Base-by-base conservation (phyloP, 345 rosid genomes). In the Diplotaxis tenuifolia region DNA sequence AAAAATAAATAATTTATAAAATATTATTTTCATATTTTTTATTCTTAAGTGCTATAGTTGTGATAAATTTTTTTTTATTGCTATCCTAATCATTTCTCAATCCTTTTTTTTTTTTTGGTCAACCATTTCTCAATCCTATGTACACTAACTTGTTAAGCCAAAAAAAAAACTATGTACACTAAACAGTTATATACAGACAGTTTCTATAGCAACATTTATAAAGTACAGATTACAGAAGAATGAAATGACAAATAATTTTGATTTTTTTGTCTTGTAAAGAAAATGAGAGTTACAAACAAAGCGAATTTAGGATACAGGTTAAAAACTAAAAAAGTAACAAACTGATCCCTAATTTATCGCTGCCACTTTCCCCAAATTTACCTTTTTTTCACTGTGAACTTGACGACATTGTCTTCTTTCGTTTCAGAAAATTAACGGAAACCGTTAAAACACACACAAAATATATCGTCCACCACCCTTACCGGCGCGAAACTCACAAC, bases 391-490 rank as follows among this genome's bases (percentile, higher is more conserved):
- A 64, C 75, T 12, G 62, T 56, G 58, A 56, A 15, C n/a, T 64
- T 64, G 70, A 70, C 75, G 75, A 64, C 7, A 70, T 18, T 69
- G 75, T 69, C 65, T 71, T 56, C 63, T 66, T 65, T 27, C 16
- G 56, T 70, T 70, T 71, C 75, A 63, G 71, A 45, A 29, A 69
- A 9, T 54, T 75, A 62, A 75, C 79, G 71, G 59, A 66, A 61
- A 70, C 75, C 59, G 80, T 76, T 70, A 62, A 42, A 62, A 56
- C 36, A 4, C 36, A 10, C 8, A 42, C 3, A n/a, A 55, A 58
- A 61, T 19, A 76, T 67, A 76, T 65, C 67, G 28, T 47, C 56
- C 72, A 58, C 62, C 76, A 77, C 58, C 76, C 68, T 76, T 58
- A 76, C 71, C 76, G 80, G 75, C 80, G 67, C 72, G 32, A 7